These are phyloP conservation scores for Thielaviopsis punctulata DNA, from an alignment of 2,329 filamentous ascomycete species.

Conservation along the genomic window DNA sequence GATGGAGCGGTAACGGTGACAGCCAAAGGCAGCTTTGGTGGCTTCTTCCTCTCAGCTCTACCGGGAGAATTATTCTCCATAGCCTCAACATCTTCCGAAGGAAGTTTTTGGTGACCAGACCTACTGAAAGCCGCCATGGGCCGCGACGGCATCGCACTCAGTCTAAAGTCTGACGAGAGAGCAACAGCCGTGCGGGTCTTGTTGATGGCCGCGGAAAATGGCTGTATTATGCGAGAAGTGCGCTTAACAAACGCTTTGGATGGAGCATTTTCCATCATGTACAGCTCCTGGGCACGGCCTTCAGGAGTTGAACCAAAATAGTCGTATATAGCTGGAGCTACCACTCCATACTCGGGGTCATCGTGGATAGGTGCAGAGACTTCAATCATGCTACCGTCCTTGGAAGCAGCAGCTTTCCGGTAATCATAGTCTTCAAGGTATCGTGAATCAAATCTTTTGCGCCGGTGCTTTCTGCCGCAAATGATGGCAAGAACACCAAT, in stretches of 20 bases:
- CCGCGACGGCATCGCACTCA: neutral
- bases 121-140: neutral
- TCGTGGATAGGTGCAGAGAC: conserved; percentile 26
- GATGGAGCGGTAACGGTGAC: neutral
- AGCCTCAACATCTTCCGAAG: conserved; percentile 3
- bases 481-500: conserved; percentile 32
- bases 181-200: neutral
- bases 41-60: neutral
- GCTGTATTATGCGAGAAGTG: neutral
- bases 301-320: conserved; percentile 10
- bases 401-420: conserved; percentile 14
- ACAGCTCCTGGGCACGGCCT: conserved; percentile 3
- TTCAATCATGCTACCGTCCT: conserved; percentile 19
- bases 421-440: conserved; percentile 21
- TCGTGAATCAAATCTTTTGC: conserved; percentile 21
- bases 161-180: neutral
- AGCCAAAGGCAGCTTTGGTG: conserved; percentile 1
- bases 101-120: conserved; percentile 5
- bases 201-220: neutral
- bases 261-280: conserved; percentile 13
- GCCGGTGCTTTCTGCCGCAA: conserved; percentile 26
- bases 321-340: conserved; percentile 1
- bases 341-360: neutral
- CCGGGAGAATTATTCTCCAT: neutral
- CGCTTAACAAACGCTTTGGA: conserved; percentile 12